These are phyloP conservation scores for Metschnikowia lachancei DNA, from an alignment of 805 yeast species.

Conservation along the genomic window DNA sequence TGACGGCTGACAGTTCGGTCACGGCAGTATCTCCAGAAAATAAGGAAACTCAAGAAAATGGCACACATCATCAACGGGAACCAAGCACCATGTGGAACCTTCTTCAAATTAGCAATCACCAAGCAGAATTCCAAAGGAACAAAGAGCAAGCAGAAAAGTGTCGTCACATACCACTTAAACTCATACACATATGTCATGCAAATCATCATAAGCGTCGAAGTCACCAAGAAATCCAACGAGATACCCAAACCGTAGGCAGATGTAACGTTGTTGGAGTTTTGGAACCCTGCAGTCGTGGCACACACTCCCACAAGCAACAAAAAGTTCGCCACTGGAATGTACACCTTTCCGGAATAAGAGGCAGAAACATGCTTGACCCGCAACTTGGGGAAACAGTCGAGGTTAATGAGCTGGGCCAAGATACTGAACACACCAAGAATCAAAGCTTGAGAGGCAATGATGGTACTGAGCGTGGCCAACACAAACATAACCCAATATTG, in stretches of 20 bases:
- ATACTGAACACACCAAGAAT: slow-evolving; percentile 56
- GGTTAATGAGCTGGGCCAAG: slow-evolving; percentile 48
- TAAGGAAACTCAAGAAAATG: slow-evolving; percentile 36
- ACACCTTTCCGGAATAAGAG: slow-evolving; percentile 48
- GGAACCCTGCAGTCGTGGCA: slow-evolving; percentile 51
- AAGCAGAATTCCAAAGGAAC: slow-evolving; percentile 47
- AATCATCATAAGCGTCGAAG: slow-evolving; percentile 45
- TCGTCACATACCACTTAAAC: slow-evolving; percentile 32
- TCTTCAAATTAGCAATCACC: slow-evolving; percentile 48
- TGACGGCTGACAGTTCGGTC: slow-evolving; percentile 41
- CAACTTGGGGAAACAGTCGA: slow-evolving; percentile 54
- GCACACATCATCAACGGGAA: slow-evolving; percentile 50
- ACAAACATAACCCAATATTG: slow-evolving; percentile 52
- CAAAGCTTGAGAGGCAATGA: slow-evolving; percentile 61
- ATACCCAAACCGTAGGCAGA: slow-evolving; percentile 63
- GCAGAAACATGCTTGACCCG: slow-evolving; percentile 46
- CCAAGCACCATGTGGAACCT: slow-evolving; percentile 62
- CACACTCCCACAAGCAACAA: slow-evolving; percentile 51
- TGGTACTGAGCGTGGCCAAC: slow-evolving; percentile 52
- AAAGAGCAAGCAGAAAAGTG: slow-evolving; percentile 38
- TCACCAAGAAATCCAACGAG: slow-evolving; percentile 52
- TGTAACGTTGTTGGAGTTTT: slow-evolving; percentile 48
- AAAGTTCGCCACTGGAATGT: slow-evolving; percentile 50
- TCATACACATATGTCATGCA: slow-evolving; percentile 48
- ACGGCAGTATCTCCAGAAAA: slow-evolving; percentile 50